Evolutionary conservation across 495 filamentous ascomycete species (phyloP).

Genomic region (Cryomyces minteri): DNA sequence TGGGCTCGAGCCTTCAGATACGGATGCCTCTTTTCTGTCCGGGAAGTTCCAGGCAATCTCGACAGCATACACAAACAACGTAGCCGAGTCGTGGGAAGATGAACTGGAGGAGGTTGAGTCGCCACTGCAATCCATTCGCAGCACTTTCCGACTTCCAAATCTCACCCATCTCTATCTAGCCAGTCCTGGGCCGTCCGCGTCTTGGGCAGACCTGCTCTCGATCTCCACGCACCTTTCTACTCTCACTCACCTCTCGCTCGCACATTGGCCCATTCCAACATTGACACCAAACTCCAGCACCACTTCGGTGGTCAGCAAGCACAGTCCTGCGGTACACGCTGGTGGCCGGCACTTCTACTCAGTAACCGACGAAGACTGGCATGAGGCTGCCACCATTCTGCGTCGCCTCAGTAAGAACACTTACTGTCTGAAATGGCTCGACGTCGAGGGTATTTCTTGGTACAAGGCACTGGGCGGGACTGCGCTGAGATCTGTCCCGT

Average conservation of each 20-base stretch:
- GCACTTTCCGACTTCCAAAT: conserved; percentile 23
- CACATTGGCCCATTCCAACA: conserved; percentile 62
- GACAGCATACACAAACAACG: neutral
- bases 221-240: conserved; percentile 41
- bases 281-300: conserved; percentile 40
- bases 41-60: no score
- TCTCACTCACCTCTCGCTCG: conserved; percentile 60
- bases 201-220: conserved; percentile 48
- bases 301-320: conserved; percentile 29
- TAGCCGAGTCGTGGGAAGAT: conserved; percentile 15
- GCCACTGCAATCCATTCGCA: neutral
- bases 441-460: conserved; percentile 54
- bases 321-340: conserved; percentile 31
- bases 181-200: conserved; percentile 26
- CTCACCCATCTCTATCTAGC: conserved; percentile 35
- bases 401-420: conserved; percentile 45
- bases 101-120: conserved; percentile 1
- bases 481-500: neutral
- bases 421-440: conserved; percentile 60
- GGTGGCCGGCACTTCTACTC: conserved; percentile 49
- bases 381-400: conserved; percentile 48
- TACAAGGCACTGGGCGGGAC: conserved; percentile 6
- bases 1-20: no score
- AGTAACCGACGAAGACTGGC: conserved; percentile 45
- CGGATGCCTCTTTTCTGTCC: no score